A percentile compares a stretch with the other conserved stretches of the same genome.
phyloP scores from a whole-genome alignment of 805 yeast genomes.

The Nakazawaea populi region DNA sequence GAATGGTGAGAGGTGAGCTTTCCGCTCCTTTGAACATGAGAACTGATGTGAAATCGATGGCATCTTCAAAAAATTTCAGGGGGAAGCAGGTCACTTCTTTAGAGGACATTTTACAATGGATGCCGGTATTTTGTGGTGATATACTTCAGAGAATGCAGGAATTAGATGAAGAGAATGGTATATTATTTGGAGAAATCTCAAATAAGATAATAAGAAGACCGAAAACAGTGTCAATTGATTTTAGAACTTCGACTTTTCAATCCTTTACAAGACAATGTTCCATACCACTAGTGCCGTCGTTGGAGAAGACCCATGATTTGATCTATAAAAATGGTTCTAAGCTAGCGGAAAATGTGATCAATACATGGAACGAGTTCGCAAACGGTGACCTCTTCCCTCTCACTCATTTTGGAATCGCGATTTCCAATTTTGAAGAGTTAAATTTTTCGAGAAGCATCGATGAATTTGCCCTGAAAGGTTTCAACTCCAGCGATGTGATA shows the following conservation, averaged over 20 bases:
- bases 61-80: slow-evolving; percentile 76
- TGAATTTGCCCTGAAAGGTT: slow-evolving; percentile 14
- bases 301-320: slow-evolving; percentile 28
- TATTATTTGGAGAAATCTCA: slow-evolving; percentile 8
- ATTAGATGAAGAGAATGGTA: slow-evolving; percentile 54
- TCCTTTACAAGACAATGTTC: slow-evolving; percentile 37
- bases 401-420: slow-evolving; percentile 40
- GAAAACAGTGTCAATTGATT: slow-evolving; percentile 41
- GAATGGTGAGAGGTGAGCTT: slow-evolving; percentile 60
- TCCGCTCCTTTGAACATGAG: slow-evolving; percentile 49
- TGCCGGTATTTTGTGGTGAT: slow-evolving; percentile 79
- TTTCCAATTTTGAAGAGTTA: slow-evolving; percentile 48
- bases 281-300: slow-evolving; percentile 28
- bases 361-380: slow-evolving; percentile 18
- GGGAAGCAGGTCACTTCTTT: slow-evolving; percentile 43
- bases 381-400: slow-evolving; percentile 38
- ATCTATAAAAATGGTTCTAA: slow-evolving; percentile 17
- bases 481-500: slow-evolving; percentile 5
- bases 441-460: slow-evolving; percentile 21
- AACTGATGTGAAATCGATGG: slow-evolving; percentile 77
- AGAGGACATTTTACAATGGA: slow-evolving; percentile 68
- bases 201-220: slow-evolving; percentile 37
- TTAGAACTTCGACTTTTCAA: slow-evolving; percentile 19
- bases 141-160: slow-evolving; percentile 66
- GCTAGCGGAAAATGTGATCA: slow-evolving; percentile 18